Base-by-base conservation (phyloP, 2,329 filamentous ascomycete species). In the Fusarium guadeloupense region DNA sequence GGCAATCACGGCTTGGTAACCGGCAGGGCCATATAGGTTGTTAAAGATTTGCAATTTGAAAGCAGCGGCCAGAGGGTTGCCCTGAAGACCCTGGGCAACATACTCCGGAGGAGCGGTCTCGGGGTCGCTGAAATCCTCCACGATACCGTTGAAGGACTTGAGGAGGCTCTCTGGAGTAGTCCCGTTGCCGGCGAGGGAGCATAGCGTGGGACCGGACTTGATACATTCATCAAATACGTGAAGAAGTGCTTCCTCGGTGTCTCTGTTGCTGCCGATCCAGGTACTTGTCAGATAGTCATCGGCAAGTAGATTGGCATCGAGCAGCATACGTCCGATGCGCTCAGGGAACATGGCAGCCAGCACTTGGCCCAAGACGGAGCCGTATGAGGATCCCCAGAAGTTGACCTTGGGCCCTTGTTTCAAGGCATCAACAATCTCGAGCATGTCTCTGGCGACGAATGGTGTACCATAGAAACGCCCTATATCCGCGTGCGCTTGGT, bases 381-480 rank as follows among this genome's bases (percentile, higher is more conserved):
- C 65, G n/a, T 70, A 68, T 0, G 66, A 68, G 4, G 14, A 5
- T 2, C 76, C 76, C 69, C 69, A 77, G 47, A 72, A 78, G 35
- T 72, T 63, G 8, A 77, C 46, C 42, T 70, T 23, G 9, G 71
- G 67, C 17, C 76, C 75, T 30, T 74, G 71, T 2, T 58, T 71
- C 1, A 78, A 67, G 10, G 71, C 72, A 45, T 78, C 75, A 3
- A 75, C 75, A 14, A 78, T 73, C 6, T 65, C 43, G 45, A 79
- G 72, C 67, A 79, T 70, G 47, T 79, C 77, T 19, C 77, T 67
- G 13, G 74, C 77, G 2, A 72, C 70, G 40, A 74, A 74, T 5
- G 71, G 57, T 0, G 72, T 75, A 33, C 71, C 71, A 14, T 76
- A 54, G 13, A 71, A 52, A 5, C 65, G 66, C 4, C 67, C 73